A percentile compares a stretch with the other conserved stretches of the same genome.
These are phyloP conservation scores for Teunomyces stri DNA, from an alignment of 805 yeast species.

Conservation along the genomic window DNA sequence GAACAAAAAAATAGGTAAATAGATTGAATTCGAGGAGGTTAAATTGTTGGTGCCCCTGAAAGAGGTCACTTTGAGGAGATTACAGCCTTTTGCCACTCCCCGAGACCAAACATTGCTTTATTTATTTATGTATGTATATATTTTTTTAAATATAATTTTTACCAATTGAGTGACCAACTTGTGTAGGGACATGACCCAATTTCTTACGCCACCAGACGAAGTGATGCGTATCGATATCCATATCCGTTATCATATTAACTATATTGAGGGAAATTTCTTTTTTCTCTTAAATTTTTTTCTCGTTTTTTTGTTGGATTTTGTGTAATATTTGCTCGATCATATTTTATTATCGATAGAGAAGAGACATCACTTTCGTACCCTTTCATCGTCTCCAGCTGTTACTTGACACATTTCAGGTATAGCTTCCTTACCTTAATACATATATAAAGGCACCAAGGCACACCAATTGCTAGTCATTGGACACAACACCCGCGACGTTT, in stretches of 20 bases:
- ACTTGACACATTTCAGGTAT: neutral
- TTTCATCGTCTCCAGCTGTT: neutral
- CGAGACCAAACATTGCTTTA: no score
- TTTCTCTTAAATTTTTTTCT: neutral
- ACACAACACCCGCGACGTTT: neutral
- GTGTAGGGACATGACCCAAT: no score
- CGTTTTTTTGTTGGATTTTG: neutral
- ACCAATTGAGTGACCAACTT: no score
- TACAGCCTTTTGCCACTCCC: no score
- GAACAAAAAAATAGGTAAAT: neutral
- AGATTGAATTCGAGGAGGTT: no score
- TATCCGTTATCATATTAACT: neutral
- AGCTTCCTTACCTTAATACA: neutral
- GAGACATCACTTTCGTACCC: neutral
- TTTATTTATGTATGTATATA: no score
- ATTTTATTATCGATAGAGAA: constrained; percentile 2
- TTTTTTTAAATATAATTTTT: no score
- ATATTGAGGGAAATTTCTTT: neutral
- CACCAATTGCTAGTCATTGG: neutral
- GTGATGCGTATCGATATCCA: neutral
- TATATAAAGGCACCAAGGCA: neutral
- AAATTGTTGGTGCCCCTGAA: no score
- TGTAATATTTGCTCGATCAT: neutral
- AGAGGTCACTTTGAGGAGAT: no score
- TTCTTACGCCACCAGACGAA: neutral